A percentile compares a stretch with the other conserved stretches of the same genome.
Conservation (phyloP, 2,329 filamentous ascomycete species). For the Aschersonia sp. region DNA sequence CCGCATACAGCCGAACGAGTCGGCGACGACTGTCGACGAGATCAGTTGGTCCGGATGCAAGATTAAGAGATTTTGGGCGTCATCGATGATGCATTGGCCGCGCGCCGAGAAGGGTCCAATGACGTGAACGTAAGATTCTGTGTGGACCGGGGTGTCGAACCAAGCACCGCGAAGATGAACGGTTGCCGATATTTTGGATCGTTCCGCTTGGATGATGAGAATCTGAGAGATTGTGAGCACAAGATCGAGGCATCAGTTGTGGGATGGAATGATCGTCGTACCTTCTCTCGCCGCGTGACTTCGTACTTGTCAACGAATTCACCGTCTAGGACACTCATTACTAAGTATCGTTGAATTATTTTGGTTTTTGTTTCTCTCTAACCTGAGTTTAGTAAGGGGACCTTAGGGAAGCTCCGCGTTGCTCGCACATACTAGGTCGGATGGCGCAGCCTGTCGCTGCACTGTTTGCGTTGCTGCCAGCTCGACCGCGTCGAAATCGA, state of each 20-base stretch:
- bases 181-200: slow-evolving; percentile 46
- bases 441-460: slow-evolving; percentile 12
- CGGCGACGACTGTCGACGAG: slow-evolving; percentile 88
- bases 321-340: slow-evolving; percentile 58
- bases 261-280: slow-evolving; percentile 20
- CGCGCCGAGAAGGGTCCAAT: slow-evolving; percentile 59
- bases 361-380: slow-evolving; percentile 53
- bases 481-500: slow-evolving; percentile 67
- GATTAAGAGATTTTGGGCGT: slow-evolving; percentile 71
- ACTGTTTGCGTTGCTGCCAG: slow-evolving; percentile 56
- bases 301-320: slow-evolving; percentile 52
- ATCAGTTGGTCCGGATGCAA: slow-evolving; percentile 91
- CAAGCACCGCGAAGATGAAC: slow-evolving; percentile 76
- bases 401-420: slow-evolving; percentile 6
- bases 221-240: slow-evolving; percentile 35
- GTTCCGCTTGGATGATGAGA: slow-evolving; percentile 69
- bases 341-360: slow-evolving; percentile 75
- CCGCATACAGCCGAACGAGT: slow-evolving; percentile 83
- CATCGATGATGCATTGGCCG: slow-evolving; percentile 70
- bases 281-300: slow-evolving; percentile 53
- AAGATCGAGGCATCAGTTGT: background rate
- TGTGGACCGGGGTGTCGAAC: slow-evolving; percentile 64
- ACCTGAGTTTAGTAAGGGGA: slow-evolving; percentile 44
- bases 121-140: slow-evolving; percentile 70
- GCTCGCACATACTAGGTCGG: slow-evolving; percentile 22